Evolutionary conservation across 1,284 basidiomycete genomes (phyloP), one percentile per base, ranked within the genome.

Genomic region (Phellopilus nigrolimitatus): DNA sequence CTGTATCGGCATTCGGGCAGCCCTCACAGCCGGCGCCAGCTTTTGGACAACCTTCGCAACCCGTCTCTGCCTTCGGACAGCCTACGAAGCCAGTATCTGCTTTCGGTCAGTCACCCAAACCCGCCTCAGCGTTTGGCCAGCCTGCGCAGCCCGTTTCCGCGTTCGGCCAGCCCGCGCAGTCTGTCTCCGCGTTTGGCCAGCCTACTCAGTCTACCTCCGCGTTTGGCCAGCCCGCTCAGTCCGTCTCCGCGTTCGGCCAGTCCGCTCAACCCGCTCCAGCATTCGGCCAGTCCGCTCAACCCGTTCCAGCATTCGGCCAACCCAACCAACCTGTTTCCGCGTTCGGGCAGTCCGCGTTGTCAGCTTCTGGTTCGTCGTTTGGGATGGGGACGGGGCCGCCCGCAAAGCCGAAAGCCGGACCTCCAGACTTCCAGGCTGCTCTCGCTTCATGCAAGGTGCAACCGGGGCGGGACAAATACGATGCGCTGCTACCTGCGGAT

Each of bases 381-480:
- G 61, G 60, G 3, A 13, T 15, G 17, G 13, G 34, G 7, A 40
- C 54, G 22, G 24, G 37, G n/a, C 24, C 44, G n/a, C 45, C 54
- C 10, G 31, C 40, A 15, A 56, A 52, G 41, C 49, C 39, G 5
- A 41, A 47, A 34, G 21, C 31, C 25, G 46, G 54, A 6, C 40
- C 50, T 19, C 54, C 54, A 13, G 53, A 53, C 39, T 58, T 54
- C 43, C 17, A 28, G 19, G 48, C 49, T 17, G 49, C 49, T 24
- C 22, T 47, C 13, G 64, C 67, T 17, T 61, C 62, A 38, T 74
- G 71, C 46, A 71, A 37, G 30, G 17, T 19, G 4, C 56, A 67
- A 57, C 74, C 74, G 1, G 75, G 71, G 12, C 58, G 67, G 44
- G 76, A 77, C 58, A 74, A 73, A 53, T 87, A 83, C 64, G 82